Evolutionary conservation across 768 basidiomycete genomes (phyloP).

Genomic region (Leccinum uliginosum): DNA sequence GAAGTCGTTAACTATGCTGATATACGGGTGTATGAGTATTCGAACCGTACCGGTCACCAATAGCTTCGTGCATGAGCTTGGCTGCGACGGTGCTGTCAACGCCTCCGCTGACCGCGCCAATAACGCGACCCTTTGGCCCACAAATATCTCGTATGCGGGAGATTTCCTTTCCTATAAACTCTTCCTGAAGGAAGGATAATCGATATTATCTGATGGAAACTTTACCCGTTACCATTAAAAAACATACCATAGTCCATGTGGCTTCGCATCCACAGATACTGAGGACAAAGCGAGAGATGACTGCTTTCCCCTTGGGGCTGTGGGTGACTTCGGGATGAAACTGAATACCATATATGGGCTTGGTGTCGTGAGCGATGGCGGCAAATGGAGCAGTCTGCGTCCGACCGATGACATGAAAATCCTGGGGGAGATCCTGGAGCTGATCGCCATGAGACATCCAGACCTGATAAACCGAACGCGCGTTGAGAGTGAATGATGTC

Average conservation of each 20-base stretch:
- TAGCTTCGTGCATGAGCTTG: constrained; percentile 99
- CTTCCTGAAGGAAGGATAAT: constrained; percentile 52
- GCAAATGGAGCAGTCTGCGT: constrained; percentile 89
- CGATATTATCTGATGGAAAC: neutral
- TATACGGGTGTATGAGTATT: neutral
- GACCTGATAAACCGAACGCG: constrained; percentile 54
- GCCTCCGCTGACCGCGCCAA: constrained; percentile 96
- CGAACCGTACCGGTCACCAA: constrained; percentile 78
- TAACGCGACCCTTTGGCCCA: constrained; percentile 90
- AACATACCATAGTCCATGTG: constrained; percentile 89
- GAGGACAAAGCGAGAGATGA: constrained; percentile 81
- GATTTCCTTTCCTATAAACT: constrained; percentile 97
- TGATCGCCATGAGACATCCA: constrained; percentile 99
- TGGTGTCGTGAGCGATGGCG: constrained; percentile 86
- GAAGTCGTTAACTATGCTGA: neutral
- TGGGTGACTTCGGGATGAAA: constrained; percentile 99
- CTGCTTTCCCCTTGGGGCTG: constrained; percentile 81
- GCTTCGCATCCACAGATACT: constrained; percentile 76
- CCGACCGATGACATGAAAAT: constrained; percentile 85
- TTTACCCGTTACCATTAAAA: constrained; percentile 3
- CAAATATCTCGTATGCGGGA: constrained; percentile 90
- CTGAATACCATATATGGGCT: constrained; percentile 93
- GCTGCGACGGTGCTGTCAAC: constrained; percentile 98
- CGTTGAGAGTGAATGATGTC: neutral
- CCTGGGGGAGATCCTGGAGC: constrained; percentile 70